phyloP scores from a whole-genome alignment of 805 yeast genomes.

The Allodekkera sacchari region DNA sequence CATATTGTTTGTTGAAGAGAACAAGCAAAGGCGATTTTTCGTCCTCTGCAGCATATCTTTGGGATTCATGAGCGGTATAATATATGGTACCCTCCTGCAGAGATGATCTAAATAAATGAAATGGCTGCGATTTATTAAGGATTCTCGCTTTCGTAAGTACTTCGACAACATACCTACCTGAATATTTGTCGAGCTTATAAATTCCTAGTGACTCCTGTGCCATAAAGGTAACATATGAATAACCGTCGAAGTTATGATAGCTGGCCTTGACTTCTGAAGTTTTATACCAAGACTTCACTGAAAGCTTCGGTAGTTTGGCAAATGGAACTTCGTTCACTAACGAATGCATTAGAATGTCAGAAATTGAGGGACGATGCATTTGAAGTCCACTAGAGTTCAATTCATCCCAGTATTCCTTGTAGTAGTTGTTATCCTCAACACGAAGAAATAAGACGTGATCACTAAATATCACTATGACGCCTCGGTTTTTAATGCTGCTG shows the following conservation, averaged over 20 bases:
- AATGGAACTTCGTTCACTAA: constrained; percentile 79
- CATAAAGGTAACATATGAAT: constrained; percentile 20
- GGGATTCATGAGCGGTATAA: constrained; percentile 62
- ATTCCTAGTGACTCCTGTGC: constrained; percentile 16
- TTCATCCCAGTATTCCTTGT: constrained; percentile 14
- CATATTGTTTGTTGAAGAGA: constrained; percentile 50
- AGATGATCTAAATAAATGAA: constrained; percentile 64
- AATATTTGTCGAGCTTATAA: constrained; percentile 16
- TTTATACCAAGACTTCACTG: constrained; percentile 60
- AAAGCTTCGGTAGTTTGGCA: constrained; percentile 53
- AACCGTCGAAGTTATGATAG: constrained; percentile 27
- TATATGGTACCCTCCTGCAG: constrained; percentile 26
- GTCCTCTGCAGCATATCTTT: constrained; percentile 43
- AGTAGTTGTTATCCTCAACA: constrained; percentile 37
- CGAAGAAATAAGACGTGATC: constrained; percentile 66
- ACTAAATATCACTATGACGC: constrained; percentile 68
- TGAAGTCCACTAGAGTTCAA: constrained; percentile 3
- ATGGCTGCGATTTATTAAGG: constrained; percentile 72
- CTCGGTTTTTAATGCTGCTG: constrained; percentile 28
- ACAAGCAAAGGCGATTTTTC: constrained; percentile 57
- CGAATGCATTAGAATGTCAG: constrained; percentile 86
- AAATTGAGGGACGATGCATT: constrained; percentile 45
- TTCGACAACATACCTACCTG: constrained; percentile 39
- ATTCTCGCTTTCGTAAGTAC: constrained; percentile 61
- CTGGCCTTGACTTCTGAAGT: constrained; percentile 49